Evolutionary conservation across 805 yeast genomes (phyloP), one percentile per base, ranked within the genome.

Genomic region (Saccharomycopsis fermentans): DNA sequence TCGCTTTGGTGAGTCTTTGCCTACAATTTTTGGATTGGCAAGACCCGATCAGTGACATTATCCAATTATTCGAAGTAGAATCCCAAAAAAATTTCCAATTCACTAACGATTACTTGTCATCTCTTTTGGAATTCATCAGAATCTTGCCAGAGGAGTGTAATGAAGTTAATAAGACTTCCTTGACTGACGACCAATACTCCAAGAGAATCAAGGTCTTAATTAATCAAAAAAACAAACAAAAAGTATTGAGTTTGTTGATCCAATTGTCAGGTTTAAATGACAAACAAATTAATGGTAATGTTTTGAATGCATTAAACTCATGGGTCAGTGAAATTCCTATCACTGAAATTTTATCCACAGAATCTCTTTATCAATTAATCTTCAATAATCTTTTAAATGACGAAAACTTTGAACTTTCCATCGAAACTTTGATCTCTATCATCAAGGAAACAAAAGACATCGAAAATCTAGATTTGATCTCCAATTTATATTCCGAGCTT

Each of bases 321-420:
- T 94, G 99, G 99, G 84, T 94, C 60, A 79, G 78, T 62, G 99
- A 95, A 69, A 81, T 90, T 54, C 87, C 92, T 3, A 77, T 92
- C 29, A 84, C 81, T 56, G 78, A 81, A 54, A 73, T 94, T n/a
- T 71, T 92, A 50, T 71, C 80, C 9, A 76, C 82, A 54, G 75
- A 82, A 19, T 80, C 94, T 1, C 73, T 94, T 48, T 81, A 90
- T 26, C 74, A 79, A 6, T 73, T 90, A 60, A 80, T 91, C 32
- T 87, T 91, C 69, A 77, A 77, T 55, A 81, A 88, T 0, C 70
- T 86, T 40, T 61, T 72, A 8, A 71, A 72, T 53, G 86, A 83
- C 34, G 71, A 69, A 16, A 59, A 59, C 1, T 90, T 91, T 66
- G 97, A 92, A 55, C 82, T 86, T 8, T 85, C 97, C 0, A 77